Base-by-base conservation (phyloP, 441 rosid species). In the Pelargonium citronellum region DNA sequence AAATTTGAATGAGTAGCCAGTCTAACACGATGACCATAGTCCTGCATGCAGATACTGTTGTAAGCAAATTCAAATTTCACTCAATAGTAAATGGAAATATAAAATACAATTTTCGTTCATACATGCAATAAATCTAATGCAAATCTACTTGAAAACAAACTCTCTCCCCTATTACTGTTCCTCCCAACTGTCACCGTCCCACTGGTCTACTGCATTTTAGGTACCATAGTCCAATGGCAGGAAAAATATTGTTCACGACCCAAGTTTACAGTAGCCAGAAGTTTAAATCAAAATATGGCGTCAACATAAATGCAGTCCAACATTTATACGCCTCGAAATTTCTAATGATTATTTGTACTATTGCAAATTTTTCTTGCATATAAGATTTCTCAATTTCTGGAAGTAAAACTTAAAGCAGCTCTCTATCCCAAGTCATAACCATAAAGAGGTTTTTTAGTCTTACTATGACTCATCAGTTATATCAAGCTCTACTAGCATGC, bases 11-110 rank as follows among this genome's bases (percentile, higher is more conserved):
- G 99, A 71, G 96, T 95, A 24, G 99, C 99, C 74, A 95, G 82
- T 81, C 99, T 90, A 80, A 95, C 99, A 55, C 99, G 90, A 83
- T 95, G 99, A 41, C 99, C 99, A 84, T 89, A 89, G 73, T 95
- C 97, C 99, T 95, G 89, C 95, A 84, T 57, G 67, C 20, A 75
- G 64, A 77, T 69, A 68, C 70, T 47, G 49, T 73, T 6, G 68
- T 57, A 55, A 73, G 62, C 65, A 34, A 67, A 75, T 7, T 7
- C 5, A 47, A 74, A 70, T 9, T 68, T 22, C 67, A 34, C 15
- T 10, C 11, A 55, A 30, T 1, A 47, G 19, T 13, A 37, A 69
- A 22, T 53, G 20, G 39, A 43, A 49, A 72, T 51, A 47, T 39
- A 15, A 30, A 71, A 73, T 37, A 24, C 39, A 10, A 8, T 1